Base-by-base conservation (phyloP, 1,284 basidiomycete species). In the Ustilago nuda region DNA sequence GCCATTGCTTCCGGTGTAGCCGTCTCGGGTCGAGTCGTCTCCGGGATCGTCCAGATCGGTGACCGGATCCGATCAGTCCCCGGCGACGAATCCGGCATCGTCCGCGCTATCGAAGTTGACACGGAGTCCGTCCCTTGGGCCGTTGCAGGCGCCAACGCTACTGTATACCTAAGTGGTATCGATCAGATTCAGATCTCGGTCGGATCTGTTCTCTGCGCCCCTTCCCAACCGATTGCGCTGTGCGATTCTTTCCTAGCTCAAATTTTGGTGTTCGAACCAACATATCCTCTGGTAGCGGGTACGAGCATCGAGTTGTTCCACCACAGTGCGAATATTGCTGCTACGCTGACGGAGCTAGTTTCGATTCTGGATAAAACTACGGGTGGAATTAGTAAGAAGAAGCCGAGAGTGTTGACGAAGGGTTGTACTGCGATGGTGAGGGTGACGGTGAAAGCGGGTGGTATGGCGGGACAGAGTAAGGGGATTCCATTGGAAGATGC, bases 241-340 rank as follows among this genome's bases (percentile, higher is more conserved):
- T 92, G 91, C 1, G 90, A 90, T 1, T 87, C 88, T 6, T 96
- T 98, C 86, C 90, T 89, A 1, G 94, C 94, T 1, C 91, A 94
- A 73, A 91, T 99, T 75, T 92, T 99, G 59, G 91, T 98, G 2
- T 99, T 99, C 84, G 95, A 98, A 84, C 90, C 95, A 7, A 90
- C 92, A 68, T 90, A 94, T 46, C 97, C 97, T 0, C 92, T 99
- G 76, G 94, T 92, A 17, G 89, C 91, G 0, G 97, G 96, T 39
- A 90, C 94, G 61, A 91, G 94, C 43, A 92, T 95, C 85, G 84
- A 85, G 39, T 87, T 99, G 5, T 98, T 94, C 88, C 94, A 98
- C 85, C 95, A 99, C 85, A 95, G 94, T 1, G 90, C 91, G 61
- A 94, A 98, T 84, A 90, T 97, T 1, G 93, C 96, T 5, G 95